Percentiles rank a stretch among this genome's conserved stretches.
Conservation (phyloP, 2,329 filamentous ascomycete species). For the Aspergillus pseudotamarii region DNA sequence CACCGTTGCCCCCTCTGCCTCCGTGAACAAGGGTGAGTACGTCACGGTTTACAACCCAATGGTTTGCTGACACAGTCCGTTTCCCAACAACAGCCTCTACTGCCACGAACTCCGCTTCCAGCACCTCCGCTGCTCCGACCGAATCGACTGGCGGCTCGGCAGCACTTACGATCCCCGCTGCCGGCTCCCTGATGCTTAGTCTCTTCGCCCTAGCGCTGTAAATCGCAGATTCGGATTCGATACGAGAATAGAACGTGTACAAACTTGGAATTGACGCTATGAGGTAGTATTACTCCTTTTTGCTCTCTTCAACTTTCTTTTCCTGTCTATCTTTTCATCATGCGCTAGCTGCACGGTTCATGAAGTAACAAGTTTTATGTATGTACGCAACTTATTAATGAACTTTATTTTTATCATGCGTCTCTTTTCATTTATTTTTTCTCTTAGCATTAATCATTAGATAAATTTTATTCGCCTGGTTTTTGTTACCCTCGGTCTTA, state of each 20-base stretch:
- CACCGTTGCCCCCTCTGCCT: slow-evolving; percentile 24
- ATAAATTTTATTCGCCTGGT: not conserved
- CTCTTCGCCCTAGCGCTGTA: slow-evolving; percentile 31
- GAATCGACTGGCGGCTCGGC: slow-evolving; percentile 30
- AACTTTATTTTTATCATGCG: slow-evolving; percentile 1
- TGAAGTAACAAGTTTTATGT: slow-evolving; percentile 8
- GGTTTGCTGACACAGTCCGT: slow-evolving; percentile 15
- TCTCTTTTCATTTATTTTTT: not conserved
- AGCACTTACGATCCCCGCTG: slow-evolving; percentile 28
- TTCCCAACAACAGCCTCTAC: slow-evolving; percentile 12
- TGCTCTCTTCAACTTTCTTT: not conserved
- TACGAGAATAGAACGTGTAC: not conserved
- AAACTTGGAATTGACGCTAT: not conserved
- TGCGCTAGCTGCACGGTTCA: not conserved
- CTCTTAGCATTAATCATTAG: not conserved
- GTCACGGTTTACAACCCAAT: not conserved
- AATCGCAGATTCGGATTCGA: not conserved
- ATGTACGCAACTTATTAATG: slow-evolving; percentile 10
- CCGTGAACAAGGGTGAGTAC: slow-evolving; percentile 31
- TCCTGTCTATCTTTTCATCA: slow-evolving; percentile 1
- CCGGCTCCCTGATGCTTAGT: slow-evolving; percentile 32
- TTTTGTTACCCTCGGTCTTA: not conserved
- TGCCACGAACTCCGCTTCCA: slow-evolving; percentile 14
- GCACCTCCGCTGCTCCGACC: slow-evolving; percentile 23
- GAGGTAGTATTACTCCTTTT: not conserved